Evolutionary conservation across 352 stramenopile species (phyloP).

Genomic region (Pythium myriotylum): DNA sequence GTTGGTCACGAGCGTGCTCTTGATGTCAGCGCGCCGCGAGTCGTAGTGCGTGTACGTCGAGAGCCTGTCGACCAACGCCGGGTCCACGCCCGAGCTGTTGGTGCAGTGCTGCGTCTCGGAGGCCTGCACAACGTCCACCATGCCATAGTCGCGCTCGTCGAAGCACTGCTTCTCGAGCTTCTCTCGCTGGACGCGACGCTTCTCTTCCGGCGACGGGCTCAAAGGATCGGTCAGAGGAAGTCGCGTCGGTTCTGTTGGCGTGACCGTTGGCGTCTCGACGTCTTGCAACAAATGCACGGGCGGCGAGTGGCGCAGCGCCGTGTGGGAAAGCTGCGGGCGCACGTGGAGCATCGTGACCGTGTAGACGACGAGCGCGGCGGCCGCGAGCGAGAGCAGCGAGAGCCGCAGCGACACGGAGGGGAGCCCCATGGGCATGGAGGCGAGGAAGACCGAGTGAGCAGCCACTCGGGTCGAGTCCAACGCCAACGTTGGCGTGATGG

Average conservation of each 20-base stretch:
- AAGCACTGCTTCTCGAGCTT: slow-evolving; percentile 1
- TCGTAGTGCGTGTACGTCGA: slow-evolving; percentile 14
- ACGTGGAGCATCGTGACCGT: background rate
- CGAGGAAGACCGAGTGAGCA: background rate
- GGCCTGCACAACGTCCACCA: background rate
- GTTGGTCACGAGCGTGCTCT: slow-evolving; percentile 41
- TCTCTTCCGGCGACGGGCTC: background rate
- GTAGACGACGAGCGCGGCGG: background rate
- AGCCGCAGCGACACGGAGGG: background rate
- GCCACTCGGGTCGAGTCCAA: too few relatives aligned
- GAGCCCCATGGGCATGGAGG: too few relatives aligned
- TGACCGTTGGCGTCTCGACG: background rate
- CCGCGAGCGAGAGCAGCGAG: slow-evolving; percentile 1
- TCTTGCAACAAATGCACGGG: background rate
- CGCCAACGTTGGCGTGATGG: background rate
- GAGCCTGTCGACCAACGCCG: background rate
- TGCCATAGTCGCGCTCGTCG: slow-evolving; percentile 10
- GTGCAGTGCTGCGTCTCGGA: background rate
- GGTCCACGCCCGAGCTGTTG: slow-evolving; percentile 14
- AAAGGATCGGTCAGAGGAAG: background rate
- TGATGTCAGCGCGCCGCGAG: slow-evolving; percentile 24
- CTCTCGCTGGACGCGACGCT: slow-evolving; percentile 7
- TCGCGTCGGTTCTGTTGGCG: background rate
- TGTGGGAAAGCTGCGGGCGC: too few relatives aligned
- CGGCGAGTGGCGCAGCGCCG: background rate